Conservation (phyloP, 441 rosid genomes). For the Gossypium armourianum region DNA sequence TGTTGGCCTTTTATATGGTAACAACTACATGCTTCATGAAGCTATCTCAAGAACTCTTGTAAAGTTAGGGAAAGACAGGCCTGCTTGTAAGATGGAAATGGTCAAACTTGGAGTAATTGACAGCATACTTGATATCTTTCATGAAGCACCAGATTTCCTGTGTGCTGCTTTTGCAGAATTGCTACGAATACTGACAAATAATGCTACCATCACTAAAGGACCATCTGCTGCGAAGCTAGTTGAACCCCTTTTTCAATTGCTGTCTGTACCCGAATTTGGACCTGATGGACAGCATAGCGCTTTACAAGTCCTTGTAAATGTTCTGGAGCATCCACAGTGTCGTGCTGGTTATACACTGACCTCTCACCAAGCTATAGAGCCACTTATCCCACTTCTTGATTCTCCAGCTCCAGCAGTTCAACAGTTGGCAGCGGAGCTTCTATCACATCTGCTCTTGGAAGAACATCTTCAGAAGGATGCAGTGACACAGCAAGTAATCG, state of each 20-base stretch:
- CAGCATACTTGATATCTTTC: constrained; percentile 79
- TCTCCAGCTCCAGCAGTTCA: constrained; percentile 91
- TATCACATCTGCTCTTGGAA: constrained; percentile 79
- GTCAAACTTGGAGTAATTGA: constrained; percentile 95
- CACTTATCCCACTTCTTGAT: constrained; percentile 85
- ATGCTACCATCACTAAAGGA: constrained; percentile 91
- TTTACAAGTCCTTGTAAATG: constrained; percentile 87
- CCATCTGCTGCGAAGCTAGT: constrained; percentile 91
- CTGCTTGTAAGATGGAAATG: constrained; percentile 95
- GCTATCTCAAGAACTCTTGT: constrained; percentile 90
- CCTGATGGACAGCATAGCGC: constrained; percentile 94
- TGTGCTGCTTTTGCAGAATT: constrained; percentile 90
- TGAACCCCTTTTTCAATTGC: constrained; percentile 71
- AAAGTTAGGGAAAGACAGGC: constrained; percentile 96
- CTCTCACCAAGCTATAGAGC: constrained; percentile 83
- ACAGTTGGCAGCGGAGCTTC: constrained; percentile 96
- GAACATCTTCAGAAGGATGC: constrained; percentile 92
- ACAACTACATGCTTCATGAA: constrained; percentile 85
- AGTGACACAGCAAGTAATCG: constrained; percentile 65
- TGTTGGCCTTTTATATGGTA: constrained; percentile 92
- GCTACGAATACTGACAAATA: constrained; percentile 91
- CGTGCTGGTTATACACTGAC: constrained; percentile 72
- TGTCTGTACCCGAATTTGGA: constrained; percentile 78
- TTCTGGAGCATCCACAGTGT: constrained; percentile 94
- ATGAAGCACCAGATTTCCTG: constrained; percentile 91